Conservation (phyloP, 768 basidiomycete species). For the Agaricus subrufescens region DNA sequence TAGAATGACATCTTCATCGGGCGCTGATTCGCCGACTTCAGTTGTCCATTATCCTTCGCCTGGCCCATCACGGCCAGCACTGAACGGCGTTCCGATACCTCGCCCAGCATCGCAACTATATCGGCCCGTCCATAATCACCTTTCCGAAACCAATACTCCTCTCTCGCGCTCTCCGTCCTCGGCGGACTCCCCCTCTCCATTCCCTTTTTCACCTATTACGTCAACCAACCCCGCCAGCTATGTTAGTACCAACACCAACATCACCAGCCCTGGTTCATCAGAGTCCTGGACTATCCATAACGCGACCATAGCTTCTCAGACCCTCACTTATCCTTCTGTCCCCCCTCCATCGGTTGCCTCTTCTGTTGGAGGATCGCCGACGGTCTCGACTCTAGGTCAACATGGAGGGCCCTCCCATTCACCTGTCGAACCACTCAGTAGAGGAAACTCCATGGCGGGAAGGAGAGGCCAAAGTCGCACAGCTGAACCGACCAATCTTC, state of each 20-base stretch:
- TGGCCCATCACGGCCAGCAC: conserved; percentile 14
- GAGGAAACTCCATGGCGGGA: conserved; percentile 43
- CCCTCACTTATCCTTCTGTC: conserved; percentile 74
- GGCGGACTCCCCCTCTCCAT: conserved; percentile 64
- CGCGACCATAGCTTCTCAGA: conserved; percentile 27
- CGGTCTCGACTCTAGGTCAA: conserved; percentile 41
- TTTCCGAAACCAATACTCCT: conserved; percentile 55
- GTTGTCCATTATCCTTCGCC: conserved; percentile 25
- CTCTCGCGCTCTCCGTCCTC: conserved; percentile 64
- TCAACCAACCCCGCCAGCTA: conserved; percentile 52
- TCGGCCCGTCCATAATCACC: conserved; percentile 39
- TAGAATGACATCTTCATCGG: conserved; percentile 33
- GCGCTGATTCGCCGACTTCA: conserved; percentile 43
- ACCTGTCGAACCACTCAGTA: conserved; percentile 49
- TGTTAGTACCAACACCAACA: conserved; percentile 53
- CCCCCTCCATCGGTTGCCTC: conserved; percentile 80
- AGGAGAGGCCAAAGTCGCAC: conserved; percentile 31
- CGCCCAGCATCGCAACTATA: conserved; percentile 63
- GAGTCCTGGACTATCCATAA: conserved; percentile 44
- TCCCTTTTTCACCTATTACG: conserved; percentile 58
- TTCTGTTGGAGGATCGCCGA: conserved; percentile 65
- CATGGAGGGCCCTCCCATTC: conserved; percentile 45
- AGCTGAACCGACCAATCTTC: conserved; percentile 26
- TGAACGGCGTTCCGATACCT: conserved; percentile 70
- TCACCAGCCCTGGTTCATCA: conserved; percentile 74